Percentiles rank a stretch among this genome's conserved stretches.
These are phyloP conservation scores for Limnanthes douglasii DNA, from an alignment of 345 rosid genomes.

Conservation along the genomic window DNA sequence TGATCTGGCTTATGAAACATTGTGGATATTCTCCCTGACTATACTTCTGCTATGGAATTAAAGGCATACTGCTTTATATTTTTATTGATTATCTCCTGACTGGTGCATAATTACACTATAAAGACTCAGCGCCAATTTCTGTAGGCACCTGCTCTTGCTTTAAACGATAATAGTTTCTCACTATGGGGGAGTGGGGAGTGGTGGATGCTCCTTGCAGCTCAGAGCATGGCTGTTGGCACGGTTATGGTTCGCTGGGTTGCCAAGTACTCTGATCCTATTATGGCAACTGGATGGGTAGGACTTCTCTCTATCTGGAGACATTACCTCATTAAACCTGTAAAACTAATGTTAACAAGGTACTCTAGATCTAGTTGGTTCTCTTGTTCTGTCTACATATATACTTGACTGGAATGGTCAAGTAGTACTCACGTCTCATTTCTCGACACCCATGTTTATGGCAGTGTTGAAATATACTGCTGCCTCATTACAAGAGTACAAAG, in stretches of 20 bases:
- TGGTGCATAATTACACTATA: too few relatives aligned
- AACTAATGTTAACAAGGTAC: too few relatives aligned
- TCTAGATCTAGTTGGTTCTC: too few relatives aligned
- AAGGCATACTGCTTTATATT: too few relatives aligned
- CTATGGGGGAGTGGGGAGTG: constrained; percentile 96
- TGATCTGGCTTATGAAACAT: background rate
- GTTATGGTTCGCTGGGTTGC: constrained; percentile 95
- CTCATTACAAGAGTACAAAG: background rate
- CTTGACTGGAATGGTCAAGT: background rate
- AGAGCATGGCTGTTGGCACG: constrained; percentile 92
- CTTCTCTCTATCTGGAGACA: too few relatives aligned
- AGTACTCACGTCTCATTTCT: background rate
- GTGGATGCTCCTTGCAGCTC: constrained; percentile 99
- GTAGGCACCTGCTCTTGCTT: constrained; percentile 51
- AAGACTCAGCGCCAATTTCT: constrained; percentile 1
- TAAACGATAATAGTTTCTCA: constrained; percentile 38
- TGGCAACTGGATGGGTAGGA: constrained; percentile 98
- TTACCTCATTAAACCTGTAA: too few relatives aligned
- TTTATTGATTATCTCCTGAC: too few relatives aligned
- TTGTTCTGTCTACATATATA: too few relatives aligned
- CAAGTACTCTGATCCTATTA: constrained; percentile 79
- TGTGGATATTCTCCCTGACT: too few relatives aligned
- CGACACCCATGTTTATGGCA: background rate
- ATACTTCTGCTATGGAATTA: too few relatives aligned
- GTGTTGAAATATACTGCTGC: background rate